Conservation (phyloP, 176 grass and related monocot species). For the Cenchrus fungigraminus region DNA sequence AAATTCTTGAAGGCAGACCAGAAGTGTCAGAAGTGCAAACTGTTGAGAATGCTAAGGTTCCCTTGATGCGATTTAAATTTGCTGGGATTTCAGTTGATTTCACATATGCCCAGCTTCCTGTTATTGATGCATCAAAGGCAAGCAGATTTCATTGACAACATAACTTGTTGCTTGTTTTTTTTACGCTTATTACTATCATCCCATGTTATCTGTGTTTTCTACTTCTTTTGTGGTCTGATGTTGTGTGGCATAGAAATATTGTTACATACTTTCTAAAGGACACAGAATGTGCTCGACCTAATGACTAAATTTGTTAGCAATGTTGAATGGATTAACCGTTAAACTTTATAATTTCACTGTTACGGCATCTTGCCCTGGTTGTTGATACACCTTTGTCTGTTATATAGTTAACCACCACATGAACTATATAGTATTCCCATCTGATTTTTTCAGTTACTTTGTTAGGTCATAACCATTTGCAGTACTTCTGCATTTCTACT, state of each 20-base stretch:
- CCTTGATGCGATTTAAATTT: slow-evolving; percentile 71
- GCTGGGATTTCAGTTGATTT: slow-evolving; percentile 65
- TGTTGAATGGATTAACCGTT: slow-evolving; percentile 4
- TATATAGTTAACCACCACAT: background rate
- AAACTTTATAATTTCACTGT: background rate
- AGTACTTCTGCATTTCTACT: slow-evolving; percentile 6
- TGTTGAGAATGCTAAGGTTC: slow-evolving; percentile 66
- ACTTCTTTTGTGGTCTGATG: background rate
- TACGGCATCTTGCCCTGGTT: background rate
- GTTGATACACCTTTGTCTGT: background rate
- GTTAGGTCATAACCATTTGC: background rate
- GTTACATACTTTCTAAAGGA: background rate
- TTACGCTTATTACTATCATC: background rate
- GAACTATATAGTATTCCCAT: background rate
- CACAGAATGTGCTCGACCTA: background rate
- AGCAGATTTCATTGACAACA: slow-evolving; percentile 6
- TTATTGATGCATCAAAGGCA: slow-evolving; percentile 61
- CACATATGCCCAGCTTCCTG: slow-evolving; percentile 59
- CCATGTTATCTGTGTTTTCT: background rate
- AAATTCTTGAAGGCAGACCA: slow-evolving; percentile 54
- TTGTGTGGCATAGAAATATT: background rate
- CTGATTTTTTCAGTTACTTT: background rate
- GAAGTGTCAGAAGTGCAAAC: slow-evolving; percentile 64
- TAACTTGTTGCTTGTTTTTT: background rate
- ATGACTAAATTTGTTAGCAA: background rate